phyloP scores from a whole-genome alignment of 2,329 filamentous ascomycete species.

The Aaosphaeria arxii region DNA sequence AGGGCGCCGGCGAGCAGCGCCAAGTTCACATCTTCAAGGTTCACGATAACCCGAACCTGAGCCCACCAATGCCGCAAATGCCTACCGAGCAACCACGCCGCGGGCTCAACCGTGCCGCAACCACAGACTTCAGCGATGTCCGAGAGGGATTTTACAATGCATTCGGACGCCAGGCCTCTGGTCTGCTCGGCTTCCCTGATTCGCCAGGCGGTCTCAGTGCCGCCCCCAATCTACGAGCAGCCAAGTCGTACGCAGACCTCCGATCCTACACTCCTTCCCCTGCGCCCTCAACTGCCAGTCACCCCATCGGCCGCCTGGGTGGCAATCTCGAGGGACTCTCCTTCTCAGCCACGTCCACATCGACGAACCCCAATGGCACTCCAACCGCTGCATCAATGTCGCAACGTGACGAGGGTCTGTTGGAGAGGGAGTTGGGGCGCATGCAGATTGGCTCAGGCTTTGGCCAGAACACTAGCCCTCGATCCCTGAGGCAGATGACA shows the following conservation, averaged over 20 bases:
- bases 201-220: constrained; percentile 66
- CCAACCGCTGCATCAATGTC: constrained; percentile 52
- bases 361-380: constrained; percentile 65
- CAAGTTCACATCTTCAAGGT: constrained; percentile 87
- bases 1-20: constrained; percentile 80
- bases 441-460: constrained; percentile 56
- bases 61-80: constrained; percentile 61
- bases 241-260: constrained; percentile 95
- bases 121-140: constrained; percentile 88
- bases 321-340: constrained; percentile 46
- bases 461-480: constrained; percentile 53
- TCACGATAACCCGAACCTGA: constrained; percentile 56
- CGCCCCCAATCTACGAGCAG: constrained; percentile 78
- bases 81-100: constrained; percentile 75
- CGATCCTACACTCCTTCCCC: constrained; percentile 94
- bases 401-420: constrained; percentile 55
- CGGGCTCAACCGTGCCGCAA: constrained; percentile 88
- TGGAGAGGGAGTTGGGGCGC: constrained; percentile 62
- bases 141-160: constrained; percentile 72
- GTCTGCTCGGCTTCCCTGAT: constrained; percentile 77
- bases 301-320: constrained; percentile 65
- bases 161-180: constrained; percentile 74
- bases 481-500: constrained; percentile 58
- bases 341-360: constrained; percentile 54
- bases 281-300: constrained; percentile 84